These are phyloP conservation scores for Talaromyces thailandensis DNA, from an alignment of 495 filamentous ascomycete species.

Conservation along the genomic window DNA sequence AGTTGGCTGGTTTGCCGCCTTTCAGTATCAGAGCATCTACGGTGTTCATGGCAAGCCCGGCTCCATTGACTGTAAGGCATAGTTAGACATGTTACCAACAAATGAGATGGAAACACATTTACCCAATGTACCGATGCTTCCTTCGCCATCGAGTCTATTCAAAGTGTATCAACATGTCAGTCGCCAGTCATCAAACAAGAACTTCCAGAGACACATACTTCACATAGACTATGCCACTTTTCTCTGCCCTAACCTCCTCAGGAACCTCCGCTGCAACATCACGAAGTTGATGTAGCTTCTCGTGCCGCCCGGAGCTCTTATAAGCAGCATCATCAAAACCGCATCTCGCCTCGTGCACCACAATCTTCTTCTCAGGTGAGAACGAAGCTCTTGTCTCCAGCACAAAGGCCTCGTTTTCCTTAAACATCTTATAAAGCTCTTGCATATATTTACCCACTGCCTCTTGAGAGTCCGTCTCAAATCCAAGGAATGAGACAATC, in stretches of 20 bases:
- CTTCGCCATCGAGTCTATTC: slow-evolving; percentile 33
- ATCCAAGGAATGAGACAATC: slow-evolving; percentile 42
- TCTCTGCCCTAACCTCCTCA: slow-evolving; percentile 57
- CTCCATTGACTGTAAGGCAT: slow-evolving; percentile 60
- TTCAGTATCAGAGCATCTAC: slow-evolving; percentile 64
- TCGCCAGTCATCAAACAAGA: not conserved
- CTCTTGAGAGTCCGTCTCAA: slow-evolving; percentile 31
- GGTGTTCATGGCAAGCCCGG: slow-evolving; percentile 89
- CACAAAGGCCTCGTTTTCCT: slow-evolving; percentile 57
- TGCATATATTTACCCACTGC: slow-evolving; percentile 43
- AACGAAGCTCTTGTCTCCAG: slow-evolving; percentile 41
- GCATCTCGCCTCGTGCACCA: slow-evolving; percentile 45
- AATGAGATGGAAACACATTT: slow-evolving; percentile 6
- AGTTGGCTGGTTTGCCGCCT: slow-evolving; percentile 64
- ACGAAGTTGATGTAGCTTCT: slow-evolving; percentile 51
- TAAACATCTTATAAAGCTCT: slow-evolving; percentile 51
- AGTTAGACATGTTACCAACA: not conserved
- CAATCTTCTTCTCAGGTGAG: slow-evolving; percentile 28
- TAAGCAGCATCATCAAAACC: slow-evolving; percentile 76
- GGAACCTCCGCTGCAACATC: slow-evolving; percentile 40
- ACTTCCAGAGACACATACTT: slow-evolving; percentile 25
- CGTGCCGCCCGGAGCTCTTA: slow-evolving; percentile 54
- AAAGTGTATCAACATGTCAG: slow-evolving; percentile 4
- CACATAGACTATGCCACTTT: slow-evolving; percentile 66
- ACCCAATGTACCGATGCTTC: slow-evolving; percentile 60